Evolutionary conservation across 2,329 filamentous ascomycete species (phyloP).

Genomic region (Fusarium pseudoanthophilum): DNA sequence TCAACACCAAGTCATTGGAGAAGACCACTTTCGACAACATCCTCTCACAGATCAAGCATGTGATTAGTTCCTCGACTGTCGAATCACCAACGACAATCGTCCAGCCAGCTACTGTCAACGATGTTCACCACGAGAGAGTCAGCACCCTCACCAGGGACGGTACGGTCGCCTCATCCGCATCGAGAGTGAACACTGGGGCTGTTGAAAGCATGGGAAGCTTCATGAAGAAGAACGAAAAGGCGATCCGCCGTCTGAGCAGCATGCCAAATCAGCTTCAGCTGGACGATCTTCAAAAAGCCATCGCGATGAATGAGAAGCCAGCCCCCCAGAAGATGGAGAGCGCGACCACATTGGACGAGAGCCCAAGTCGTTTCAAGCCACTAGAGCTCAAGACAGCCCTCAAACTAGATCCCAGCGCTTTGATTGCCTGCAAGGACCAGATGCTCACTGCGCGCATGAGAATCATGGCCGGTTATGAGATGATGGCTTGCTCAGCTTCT

Average conservation of each 20-base stretch:
- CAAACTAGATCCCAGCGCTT: neutral
- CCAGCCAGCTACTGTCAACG: slow-evolving; percentile 12
- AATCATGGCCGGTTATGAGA: slow-evolving; percentile 1
- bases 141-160: neutral
- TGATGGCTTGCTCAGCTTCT: neutral
- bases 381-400: fast-evolving
- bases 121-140: slow-evolving; percentile 24
- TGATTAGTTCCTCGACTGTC: neutral
- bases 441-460: neutral
- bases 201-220: slow-evolving; percentile 27
- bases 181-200: slow-evolving; percentile 4
- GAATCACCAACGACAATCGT: neutral
- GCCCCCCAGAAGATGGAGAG: fast-evolving
- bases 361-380: fast-evolving
- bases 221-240: slow-evolving; percentile 35
- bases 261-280: slow-evolving; percentile 23
- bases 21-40: slow-evolving; percentile 37
- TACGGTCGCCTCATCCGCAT: slow-evolving; percentile 2
- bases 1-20: slow-evolving; percentile 21
- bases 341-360: fast-evolving
- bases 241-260: slow-evolving; percentile 24
- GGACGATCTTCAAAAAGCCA: neutral
- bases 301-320: neutral
- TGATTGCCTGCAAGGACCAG: neutral
- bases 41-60: slow-evolving; percentile 30